phyloP scores from a whole-genome alignment of 495 filamentous ascomycete species.

The Daldinia concentrica region DNA sequence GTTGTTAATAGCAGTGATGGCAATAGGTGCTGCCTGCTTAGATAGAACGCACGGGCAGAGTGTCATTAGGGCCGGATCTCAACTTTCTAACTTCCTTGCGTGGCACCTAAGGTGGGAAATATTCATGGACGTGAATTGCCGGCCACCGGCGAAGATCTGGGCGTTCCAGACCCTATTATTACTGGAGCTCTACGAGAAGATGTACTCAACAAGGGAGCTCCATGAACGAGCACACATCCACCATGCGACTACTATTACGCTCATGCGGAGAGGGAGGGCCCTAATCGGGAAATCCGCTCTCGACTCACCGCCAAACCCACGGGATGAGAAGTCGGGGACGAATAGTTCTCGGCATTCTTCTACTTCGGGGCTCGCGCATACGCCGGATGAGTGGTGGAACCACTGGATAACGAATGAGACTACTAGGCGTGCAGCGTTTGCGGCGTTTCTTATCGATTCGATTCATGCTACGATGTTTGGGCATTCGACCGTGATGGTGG shows the following conservation, averaged over 20 bases:
- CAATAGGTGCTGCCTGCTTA: conserved; percentile 89
- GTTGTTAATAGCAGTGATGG: conserved; percentile 91
- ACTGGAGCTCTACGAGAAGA: conserved; percentile 95
- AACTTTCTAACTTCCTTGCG: conserved; percentile 85
- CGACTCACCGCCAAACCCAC: conserved; percentile 84
- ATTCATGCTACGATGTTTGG: conserved; percentile 99
- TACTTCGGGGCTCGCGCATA: conserved; percentile 65
- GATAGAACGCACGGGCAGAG: conserved; percentile 80
- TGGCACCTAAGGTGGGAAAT: conserved; percentile 94
- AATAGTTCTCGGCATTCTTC: conserved; percentile 69
- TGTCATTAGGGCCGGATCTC: conserved; percentile 74
- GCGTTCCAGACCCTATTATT: conserved; percentile 91
- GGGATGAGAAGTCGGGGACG: conserved; percentile 65
- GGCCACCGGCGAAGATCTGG: conserved; percentile 98
- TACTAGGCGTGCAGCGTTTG: conserved; percentile 89
- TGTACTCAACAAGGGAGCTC: conserved; percentile 88
- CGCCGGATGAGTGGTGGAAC: conserved; percentile 91
- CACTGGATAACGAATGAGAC: conserved; percentile 97
- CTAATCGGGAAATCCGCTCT: conserved; percentile 88
- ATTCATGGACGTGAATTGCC: conserved; percentile 88
- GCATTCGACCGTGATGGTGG: conserved; percentile 96
- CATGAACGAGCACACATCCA: conserved; percentile 98
- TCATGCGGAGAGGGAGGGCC: conserved; percentile 93
- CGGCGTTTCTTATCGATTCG: conserved; percentile 93
- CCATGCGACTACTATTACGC: conserved; percentile 91